Conservation (phyloP, 257 asterid species). For the Ilex asprella region DNA sequence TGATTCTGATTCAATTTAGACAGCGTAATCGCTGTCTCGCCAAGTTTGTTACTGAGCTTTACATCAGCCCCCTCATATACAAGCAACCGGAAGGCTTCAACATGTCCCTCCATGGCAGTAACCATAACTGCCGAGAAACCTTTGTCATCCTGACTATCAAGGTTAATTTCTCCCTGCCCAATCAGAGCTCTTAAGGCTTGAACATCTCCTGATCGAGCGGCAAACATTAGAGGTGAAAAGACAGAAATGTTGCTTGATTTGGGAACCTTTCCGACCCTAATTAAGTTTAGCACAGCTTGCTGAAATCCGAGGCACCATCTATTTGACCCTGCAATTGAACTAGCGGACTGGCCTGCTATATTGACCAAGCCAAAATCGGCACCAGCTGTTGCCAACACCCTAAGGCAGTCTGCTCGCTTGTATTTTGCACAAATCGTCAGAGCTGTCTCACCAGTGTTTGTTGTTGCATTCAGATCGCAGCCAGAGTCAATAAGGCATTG, state of each 20-base stretch:
- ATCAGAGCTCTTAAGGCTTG: constrained; percentile 43
- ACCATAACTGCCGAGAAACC: constrained; percentile 81
- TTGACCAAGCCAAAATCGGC: constrained; percentile 65
- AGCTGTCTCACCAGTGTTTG: constrained; percentile 59
- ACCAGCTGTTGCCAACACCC: constrained; percentile 52
- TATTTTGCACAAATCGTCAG: constrained; percentile 43
- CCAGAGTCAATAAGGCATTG: constrained; percentile 47
- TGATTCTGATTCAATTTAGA: constrained; percentile 38
- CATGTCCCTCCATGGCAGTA: constrained; percentile 68
- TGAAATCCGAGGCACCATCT: constrained; percentile 49
- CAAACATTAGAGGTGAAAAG: constrained; percentile 55
- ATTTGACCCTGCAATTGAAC: constrained; percentile 36
- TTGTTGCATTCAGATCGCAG: constrained; percentile 50
- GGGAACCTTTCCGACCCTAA: constrained; percentile 40
- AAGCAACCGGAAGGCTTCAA: constrained; percentile 64
- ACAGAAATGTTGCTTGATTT: constrained; percentile 39
- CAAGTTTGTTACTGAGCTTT: constrained; percentile 48
- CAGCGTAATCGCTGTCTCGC: constrained; percentile 55
- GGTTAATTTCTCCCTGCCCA: constrained; percentile 28
- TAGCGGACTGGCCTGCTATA: constrained; percentile 41
- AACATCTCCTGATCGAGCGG: constrained; percentile 63
- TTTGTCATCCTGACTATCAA: constrained; percentile 53
- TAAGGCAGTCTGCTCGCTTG: constrained; percentile 53
- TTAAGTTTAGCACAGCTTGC: constrained; percentile 41
- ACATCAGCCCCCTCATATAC: constrained; percentile 77